A percentile compares a stretch with the other conserved stretches of the same genome.
Conservation (phyloP, 78 protist genomes). For the Polysphondylium violaceum region DNA sequence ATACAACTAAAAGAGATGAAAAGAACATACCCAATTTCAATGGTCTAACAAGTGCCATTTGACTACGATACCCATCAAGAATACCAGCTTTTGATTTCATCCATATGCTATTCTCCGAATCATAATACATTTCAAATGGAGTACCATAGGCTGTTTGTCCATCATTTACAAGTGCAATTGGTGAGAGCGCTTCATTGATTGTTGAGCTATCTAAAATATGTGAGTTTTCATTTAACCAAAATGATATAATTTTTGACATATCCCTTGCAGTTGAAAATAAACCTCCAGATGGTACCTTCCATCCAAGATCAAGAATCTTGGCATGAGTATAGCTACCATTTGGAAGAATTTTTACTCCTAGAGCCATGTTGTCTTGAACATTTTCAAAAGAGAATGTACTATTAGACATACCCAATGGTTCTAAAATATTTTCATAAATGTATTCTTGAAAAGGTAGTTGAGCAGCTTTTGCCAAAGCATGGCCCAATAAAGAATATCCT, state of each 20-base stretch:
- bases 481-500: slow-evolving; percentile 20
- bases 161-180: slow-evolving; percentile 35
- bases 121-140: slow-evolving; percentile 77
- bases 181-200: slow-evolving; percentile 35
- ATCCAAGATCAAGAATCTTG: slow-evolving; percentile 4
- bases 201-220: slow-evolving; percentile 40
- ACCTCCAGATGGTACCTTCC: slow-evolving; percentile 73
- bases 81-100: slow-evolving; percentile 47
- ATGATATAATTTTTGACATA: slow-evolving; percentile 17
- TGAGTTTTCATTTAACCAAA: slow-evolving; percentile 34
- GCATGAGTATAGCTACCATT: slow-evolving; percentile 23
- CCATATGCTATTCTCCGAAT: slow-evolving; percentile 38
- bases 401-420: slow-evolving; percentile 38
- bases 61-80: slow-evolving; percentile 12
- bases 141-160: slow-evolving; percentile 65
- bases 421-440: slow-evolving; percentile 36
- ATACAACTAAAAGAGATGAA: slow-evolving; percentile 4
- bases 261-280: slow-evolving; percentile 49
- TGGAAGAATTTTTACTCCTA: neutral
- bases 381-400: slow-evolving; percentile 15
- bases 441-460: slow-evolving; percentile 12
- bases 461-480: slow-evolving; percentile 34
- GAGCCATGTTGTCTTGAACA: slow-evolving; percentile 30
- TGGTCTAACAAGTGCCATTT: slow-evolving; percentile 31
- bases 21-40: slow-evolving; percentile 49